phyloP scores from a whole-genome alignment of 2,329 filamentous ascomycete genomes.

The Colletotrichum chlorophyti region DNA sequence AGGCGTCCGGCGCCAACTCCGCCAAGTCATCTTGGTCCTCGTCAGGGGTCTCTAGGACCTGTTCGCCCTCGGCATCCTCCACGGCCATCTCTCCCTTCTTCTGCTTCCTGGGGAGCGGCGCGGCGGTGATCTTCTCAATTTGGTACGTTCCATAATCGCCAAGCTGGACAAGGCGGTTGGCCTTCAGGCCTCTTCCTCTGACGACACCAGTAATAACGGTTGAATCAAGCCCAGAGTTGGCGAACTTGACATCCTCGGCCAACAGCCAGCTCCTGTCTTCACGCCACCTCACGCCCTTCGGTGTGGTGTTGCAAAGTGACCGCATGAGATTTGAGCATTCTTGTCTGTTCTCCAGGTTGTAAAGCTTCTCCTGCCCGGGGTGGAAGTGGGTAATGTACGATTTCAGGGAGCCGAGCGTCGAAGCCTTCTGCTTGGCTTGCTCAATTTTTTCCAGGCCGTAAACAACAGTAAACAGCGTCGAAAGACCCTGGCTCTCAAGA shows the following conservation, averaged over 20 bases:
- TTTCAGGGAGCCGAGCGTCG: slow-evolving; percentile 82
- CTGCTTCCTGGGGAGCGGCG: slow-evolving; percentile 69
- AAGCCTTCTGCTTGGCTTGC: slow-evolving; percentile 77
- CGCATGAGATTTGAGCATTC: slow-evolving; percentile 92
- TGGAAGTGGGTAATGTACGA: slow-evolving; percentile 96
- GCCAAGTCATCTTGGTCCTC: slow-evolving; percentile 84
- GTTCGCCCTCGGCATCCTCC: slow-evolving; percentile 61
- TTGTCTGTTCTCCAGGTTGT: slow-evolving; percentile 85
- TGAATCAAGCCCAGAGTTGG: slow-evolving; percentile 62
- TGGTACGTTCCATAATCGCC: slow-evolving; percentile 96
- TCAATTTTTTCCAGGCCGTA: slow-evolving; percentile 81
- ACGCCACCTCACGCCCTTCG: slow-evolving; percentile 94
- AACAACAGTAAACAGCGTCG: slow-evolving; percentile 86
- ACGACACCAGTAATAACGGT: slow-evolving; percentile 85
- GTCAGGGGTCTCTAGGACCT: slow-evolving; percentile 73
- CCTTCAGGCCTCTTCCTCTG: slow-evolving; percentile 85
- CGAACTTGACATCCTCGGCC: slow-evolving; percentile 81
- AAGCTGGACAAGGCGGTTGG: slow-evolving; percentile 87
- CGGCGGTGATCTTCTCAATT: slow-evolving; percentile 85
- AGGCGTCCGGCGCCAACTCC: slow-evolving; percentile 86
- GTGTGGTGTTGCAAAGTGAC: slow-evolving; percentile 87
- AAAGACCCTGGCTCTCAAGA: slow-evolving; percentile 93
- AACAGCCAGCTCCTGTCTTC: slow-evolving; percentile 97
- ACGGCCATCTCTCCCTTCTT: slow-evolving; percentile 71
- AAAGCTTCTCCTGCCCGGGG: slow-evolving; percentile 88